phyloP scores from a whole-genome alignment of 2,329 filamentous ascomycete species.

The Colletotrichum lini region DNA sequence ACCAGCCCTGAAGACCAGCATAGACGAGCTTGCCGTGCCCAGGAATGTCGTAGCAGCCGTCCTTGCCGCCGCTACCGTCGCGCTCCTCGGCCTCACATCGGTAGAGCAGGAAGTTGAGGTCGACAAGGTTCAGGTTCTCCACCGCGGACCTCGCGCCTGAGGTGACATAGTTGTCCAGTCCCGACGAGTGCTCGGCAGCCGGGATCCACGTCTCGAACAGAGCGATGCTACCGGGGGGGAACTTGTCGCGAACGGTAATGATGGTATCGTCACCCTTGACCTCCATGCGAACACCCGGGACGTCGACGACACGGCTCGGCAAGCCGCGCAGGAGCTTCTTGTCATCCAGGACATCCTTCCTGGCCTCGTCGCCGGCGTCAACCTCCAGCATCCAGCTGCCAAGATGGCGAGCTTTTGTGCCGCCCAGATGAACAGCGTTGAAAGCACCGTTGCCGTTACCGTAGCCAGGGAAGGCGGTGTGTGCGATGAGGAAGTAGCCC shows the following conservation, averaged over 20 bases:
- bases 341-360: constrained; percentile 76
- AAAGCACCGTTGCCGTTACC: constrained; percentile 87
- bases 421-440: constrained; percentile 82
- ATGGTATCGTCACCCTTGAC: constrained; percentile 80
- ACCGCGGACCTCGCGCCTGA: constrained; percentile 86
- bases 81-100: constrained; percentile 90
- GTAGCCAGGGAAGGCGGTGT: constrained; percentile 94
- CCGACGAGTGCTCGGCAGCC: constrained; percentile 84
- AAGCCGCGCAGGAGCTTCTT: constrained; percentile 82
- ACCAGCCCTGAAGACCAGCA: constrained; percentile 98
- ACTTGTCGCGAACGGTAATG: constrained; percentile 85
- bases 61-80: constrained; percentile 82
- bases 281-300: constrained; percentile 82
- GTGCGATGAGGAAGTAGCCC: constrained; percentile 95
- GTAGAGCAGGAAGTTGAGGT: constrained; percentile 94
- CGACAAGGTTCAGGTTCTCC: constrained; percentile 79
- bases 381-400: constrained; percentile 95
- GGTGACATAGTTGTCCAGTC: constrained; percentile 89
- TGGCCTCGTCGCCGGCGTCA: constrained; percentile 80
- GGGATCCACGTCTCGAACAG: constrained; percentile 98
- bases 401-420: constrained; percentile 87
- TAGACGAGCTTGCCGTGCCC: constrained; percentile 89
- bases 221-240: constrained; percentile 94
- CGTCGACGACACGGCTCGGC: constrained; percentile 83
- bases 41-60: constrained; percentile 92